Base-by-base conservation (phyloP, 2,329 filamentous ascomycete species). In the Trichoderma polysporum region DNA sequence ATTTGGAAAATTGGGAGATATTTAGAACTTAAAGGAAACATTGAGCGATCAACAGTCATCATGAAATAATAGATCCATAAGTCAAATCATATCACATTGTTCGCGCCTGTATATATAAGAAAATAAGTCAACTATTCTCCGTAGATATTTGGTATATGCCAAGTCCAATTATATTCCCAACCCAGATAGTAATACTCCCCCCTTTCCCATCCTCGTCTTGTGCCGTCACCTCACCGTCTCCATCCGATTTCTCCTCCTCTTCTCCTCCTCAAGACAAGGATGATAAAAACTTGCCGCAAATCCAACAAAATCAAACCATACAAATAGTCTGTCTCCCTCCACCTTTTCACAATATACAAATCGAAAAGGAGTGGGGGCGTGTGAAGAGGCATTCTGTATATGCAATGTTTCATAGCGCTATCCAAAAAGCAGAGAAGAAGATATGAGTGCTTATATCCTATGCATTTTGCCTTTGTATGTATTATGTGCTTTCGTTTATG, bases 371-470 rank as follows among this genome's bases (percentile, higher is more conserved):
- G 9, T 10, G 13, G 15, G 37, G n/a, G 50, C 35, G 19, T 54
- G 50, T 45, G 27, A 56, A 56, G 60, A 64, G 60, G 37, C 60
- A 64, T 64, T 64, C 60, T 64, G 60, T 64, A 64, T 47, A 64
- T 64, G 60, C 60, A 54, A 56, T 60, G 19, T 33, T 4, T 56
- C 29, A 35, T 64, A n/a, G 37, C 60, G 54, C 60, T 64, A 64
- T 45, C 50, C 49, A 56, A 35, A 33, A 41, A 22, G 17, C 13
- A 52, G n/a, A 39, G 39, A 39, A 29, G 25, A 35, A 39, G 13
- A 25, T 19, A 35, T 33, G 19, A 17, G 29, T 35, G 53, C 33
- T 39, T 19, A 39, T 53, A 52, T 61, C 19, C 15, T 52, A 61
- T 61, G 45, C 31, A 61, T 61, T 56, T 45, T 50, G 31, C 57